Conservation (phyloP, 257 asterid genomes). For the Leonotis leonurus region DNA sequence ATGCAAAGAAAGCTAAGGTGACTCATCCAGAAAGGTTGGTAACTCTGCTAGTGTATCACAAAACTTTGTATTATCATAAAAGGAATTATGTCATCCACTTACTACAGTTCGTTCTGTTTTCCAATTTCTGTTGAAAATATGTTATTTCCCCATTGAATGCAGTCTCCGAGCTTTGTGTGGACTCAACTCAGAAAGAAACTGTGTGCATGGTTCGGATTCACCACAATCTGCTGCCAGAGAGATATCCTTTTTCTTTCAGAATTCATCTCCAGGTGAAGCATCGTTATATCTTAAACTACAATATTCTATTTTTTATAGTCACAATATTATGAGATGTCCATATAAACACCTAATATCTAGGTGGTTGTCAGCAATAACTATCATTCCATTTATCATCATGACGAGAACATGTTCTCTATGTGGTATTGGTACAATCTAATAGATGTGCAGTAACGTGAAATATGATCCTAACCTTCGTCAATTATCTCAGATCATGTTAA, state of each 20-base stretch:
- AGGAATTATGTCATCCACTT: neutral
- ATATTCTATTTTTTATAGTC: neutral
- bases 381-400: neutral
- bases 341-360: neutral
- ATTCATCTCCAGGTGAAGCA: constrained; percentile 47
- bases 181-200: constrained; percentile 48
- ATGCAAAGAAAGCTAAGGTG: constrained; percentile 54
- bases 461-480: neutral
- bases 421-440: neutral
- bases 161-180: constrained; percentile 87
- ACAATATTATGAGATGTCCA: neutral
- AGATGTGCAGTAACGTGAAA: neutral
- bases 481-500: neutral
- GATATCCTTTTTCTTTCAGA: constrained; percentile 55
- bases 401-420: no score
- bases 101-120: neutral
- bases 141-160: constrained; percentile 9
- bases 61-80: neutral
- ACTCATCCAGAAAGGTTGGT: constrained; percentile 75
- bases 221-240: constrained; percentile 68
- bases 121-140: neutral
- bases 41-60: neutral
- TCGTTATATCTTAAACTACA: neutral
- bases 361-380: neutral
- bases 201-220: constrained; percentile 91